Conservation (phyloP, 1,284 basidiomycete genomes). For the Salmacisia buchloeana region DNA sequence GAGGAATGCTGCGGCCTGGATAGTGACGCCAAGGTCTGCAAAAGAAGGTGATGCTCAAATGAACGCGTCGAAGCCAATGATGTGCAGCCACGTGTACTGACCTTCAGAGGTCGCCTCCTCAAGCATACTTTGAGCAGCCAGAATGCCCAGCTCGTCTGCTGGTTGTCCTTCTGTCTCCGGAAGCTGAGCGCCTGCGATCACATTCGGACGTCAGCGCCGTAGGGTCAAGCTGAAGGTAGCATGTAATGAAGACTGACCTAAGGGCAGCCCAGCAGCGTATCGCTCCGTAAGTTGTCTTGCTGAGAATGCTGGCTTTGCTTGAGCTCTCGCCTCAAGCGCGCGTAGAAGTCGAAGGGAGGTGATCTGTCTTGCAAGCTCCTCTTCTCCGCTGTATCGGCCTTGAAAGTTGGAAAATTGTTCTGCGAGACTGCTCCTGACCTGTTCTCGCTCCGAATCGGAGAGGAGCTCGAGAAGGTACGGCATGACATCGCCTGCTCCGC, state of each 20-base stretch:
- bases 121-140: background rate
- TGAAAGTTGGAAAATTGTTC: background rate
- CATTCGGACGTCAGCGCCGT: background rate
- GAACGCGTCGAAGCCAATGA: background rate
- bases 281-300: background rate
- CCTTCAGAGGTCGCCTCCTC: background rate
- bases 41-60: background rate
- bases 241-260: background rate
- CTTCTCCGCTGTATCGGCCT: background rate
- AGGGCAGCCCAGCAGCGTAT: background rate
- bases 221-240: background rate
- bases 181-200: background rate
- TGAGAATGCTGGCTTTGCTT: background rate
- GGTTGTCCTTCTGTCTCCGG: constrained; percentile 5
- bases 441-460: background rate
- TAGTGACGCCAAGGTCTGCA: background rate
- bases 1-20: background rate
- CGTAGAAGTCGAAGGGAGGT: background rate
- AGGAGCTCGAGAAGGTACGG: constrained; percentile 59
- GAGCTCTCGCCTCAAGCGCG: background rate
- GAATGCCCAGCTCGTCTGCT: background rate
- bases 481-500: constrained; percentile 76
- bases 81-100: background rate
- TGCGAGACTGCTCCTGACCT: background rate
- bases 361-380: background rate